Conservation (phyloP, 306 rosid genomes). For the Sphenostylis stenocarpa region DNA sequence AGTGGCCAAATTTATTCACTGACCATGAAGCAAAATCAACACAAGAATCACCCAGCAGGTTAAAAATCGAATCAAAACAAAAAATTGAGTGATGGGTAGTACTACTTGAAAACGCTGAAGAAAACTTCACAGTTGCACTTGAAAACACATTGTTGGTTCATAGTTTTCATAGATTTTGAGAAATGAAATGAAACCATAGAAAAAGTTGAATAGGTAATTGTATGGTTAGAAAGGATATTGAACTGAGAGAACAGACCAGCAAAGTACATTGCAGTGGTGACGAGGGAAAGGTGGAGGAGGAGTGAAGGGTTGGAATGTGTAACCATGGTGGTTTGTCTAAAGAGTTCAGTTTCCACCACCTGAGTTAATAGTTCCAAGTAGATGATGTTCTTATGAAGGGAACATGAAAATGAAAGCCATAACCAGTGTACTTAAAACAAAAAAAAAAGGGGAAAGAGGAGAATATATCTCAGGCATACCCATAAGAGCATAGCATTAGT, state of each 20-base stretch:
- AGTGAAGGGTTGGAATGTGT: constrained; percentile 24
- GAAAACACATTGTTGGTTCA: background rate
- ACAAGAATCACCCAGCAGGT: background rate
- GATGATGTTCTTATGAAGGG: background rate
- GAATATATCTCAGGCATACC: background rate
- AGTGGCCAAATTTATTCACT: background rate
- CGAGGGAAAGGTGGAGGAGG: constrained; percentile 36
- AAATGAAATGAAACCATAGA: background rate
- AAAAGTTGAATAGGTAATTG: background rate
- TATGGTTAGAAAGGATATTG: background rate
- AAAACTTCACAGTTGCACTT: background rate
- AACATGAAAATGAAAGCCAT: background rate
- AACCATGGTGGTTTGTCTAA: constrained; percentile 28
- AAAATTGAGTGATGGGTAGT: background rate
- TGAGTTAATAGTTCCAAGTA: background rate
- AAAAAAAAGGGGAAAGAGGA: background rate
- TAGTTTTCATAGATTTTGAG: background rate
- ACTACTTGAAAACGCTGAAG: background rate
- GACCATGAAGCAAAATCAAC: background rate
- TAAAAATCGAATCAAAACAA: background rate
- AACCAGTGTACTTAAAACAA: background rate
- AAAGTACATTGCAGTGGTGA: constrained; percentile 25
- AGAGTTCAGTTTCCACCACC: background rate
- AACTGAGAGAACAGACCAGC: constrained; percentile 44
- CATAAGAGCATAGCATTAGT: no score